A percentile compares a stretch with the other conserved stretches of the same genome.
phyloP scores from a whole-genome alignment of 345 rosid genomes.

The Boechera stricta region DNA sequence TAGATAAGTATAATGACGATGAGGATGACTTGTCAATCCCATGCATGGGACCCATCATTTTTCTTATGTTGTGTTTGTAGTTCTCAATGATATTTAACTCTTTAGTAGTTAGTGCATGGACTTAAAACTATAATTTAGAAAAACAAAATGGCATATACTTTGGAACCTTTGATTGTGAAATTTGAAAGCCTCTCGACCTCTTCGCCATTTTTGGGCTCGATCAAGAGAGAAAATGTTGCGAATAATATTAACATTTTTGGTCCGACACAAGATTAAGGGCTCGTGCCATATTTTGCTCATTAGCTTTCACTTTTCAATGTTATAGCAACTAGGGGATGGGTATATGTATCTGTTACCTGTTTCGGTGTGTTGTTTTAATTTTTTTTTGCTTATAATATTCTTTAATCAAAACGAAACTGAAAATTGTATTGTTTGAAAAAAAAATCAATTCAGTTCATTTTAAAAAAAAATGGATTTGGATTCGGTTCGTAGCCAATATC shows the following conservation, averaged over 20 bases:
- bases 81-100: slow-evolving; percentile 32
- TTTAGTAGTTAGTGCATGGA: neutral
- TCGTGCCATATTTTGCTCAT: slow-evolving; percentile 28
- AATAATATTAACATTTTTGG: slow-evolving; percentile 26
- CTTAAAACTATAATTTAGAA: neutral
- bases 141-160: slow-evolving; percentile 26
- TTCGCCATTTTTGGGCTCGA: slow-evolving; percentile 23
- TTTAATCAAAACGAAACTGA: neutral
- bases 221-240: slow-evolving; percentile 20
- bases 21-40: slow-evolving; percentile 46
- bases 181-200: slow-evolving; percentile 6
- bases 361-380: neutral
- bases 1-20: slow-evolving; percentile 45
- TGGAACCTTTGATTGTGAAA: slow-evolving; percentile 26
- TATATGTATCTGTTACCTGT: slow-evolving; percentile 7
- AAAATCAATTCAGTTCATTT: too few species aligned
- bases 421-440: neutral
- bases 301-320: slow-evolving; percentile 31
- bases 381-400: neutral
- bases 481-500: neutral
- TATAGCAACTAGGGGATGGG: slow-evolving; percentile 34
- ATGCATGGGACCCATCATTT: slow-evolving; percentile 49
- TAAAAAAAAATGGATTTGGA: neutral
- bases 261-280: slow-evolving; percentile 40
- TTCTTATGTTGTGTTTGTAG: slow-evolving; percentile 49